These are phyloP conservation scores for Ceratobasidium sp. DNA, from an alignment of 1,284 basidiomycete species.

Conservation along the genomic window DNA sequence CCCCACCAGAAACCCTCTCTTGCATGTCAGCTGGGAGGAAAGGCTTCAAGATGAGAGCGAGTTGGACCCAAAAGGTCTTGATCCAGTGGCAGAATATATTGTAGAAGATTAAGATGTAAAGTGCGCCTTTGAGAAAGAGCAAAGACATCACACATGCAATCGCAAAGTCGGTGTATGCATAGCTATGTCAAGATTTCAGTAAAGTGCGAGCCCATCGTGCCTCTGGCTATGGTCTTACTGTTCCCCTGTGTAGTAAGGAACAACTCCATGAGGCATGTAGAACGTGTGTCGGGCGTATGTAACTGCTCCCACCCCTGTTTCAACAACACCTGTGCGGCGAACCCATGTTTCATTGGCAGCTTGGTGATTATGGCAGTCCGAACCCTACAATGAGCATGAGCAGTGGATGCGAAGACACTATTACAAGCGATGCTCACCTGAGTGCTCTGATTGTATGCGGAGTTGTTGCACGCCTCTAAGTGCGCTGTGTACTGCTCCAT, in stretches of 20 bases:
- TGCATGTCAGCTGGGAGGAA: neutral
- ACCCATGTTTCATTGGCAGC: too few relatives aligned
- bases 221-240: neutral
- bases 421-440: neutral
- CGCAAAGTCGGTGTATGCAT: constrained; percentile 16
- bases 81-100: constrained; percentile 30
- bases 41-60: neutral
- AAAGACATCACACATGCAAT: neutral
- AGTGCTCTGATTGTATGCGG: constrained; percentile 1
- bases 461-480: neutral
- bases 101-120: neutral
- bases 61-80: neutral
- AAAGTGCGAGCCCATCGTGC: too few relatives aligned
- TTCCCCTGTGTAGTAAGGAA: neutral
- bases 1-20: neutral
- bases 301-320: too few relatives aligned
- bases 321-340: too few relatives aligned
- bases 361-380: too few relatives aligned
- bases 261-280: too few relatives aligned
- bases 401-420: too few relatives aligned
- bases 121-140: neutral
- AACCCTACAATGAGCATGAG: too few relatives aligned
- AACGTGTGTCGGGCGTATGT: too few relatives aligned
- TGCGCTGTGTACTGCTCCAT: neutral
- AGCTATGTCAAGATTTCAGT: neutral